Evolutionary conservation across 2,329 filamentous ascomycete genomes (phyloP).

Genomic region (Knufia petricola): DNA sequence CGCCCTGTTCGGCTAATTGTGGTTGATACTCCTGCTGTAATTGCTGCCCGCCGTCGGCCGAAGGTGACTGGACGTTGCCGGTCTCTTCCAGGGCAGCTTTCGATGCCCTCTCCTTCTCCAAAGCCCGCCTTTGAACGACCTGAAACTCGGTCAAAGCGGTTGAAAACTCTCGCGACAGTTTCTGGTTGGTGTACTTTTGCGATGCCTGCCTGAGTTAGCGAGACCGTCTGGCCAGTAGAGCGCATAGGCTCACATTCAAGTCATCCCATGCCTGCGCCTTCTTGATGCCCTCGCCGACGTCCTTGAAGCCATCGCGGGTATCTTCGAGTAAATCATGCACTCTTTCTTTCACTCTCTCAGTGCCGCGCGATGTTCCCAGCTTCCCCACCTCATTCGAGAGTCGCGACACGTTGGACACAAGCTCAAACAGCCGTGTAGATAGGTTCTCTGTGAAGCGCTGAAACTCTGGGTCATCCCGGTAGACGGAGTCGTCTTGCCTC

Average conservation of each 20-base stretch:
- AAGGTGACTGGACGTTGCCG: conserved; percentile 23
- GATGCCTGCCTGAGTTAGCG: conserved; percentile 53
- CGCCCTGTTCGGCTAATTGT: conserved; percentile 77
- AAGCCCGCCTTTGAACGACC: conserved; percentile 72
- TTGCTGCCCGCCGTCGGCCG: conserved; percentile 39
- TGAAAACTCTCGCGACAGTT: conserved; percentile 88
- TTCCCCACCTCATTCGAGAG: conserved; percentile 76
- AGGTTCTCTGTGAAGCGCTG: conserved; percentile 69
- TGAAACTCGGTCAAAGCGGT: conserved; percentile 85
- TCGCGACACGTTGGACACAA: conserved; percentile 79
- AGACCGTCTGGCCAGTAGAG: neutral
- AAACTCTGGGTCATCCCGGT: conserved; percentile 89
- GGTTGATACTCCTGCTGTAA: conserved; percentile 68
- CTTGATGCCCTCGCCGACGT: conserved; percentile 88
- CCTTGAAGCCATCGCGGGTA: conserved; percentile 76
- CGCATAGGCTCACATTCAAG: conserved; percentile 52
- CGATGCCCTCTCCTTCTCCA: conserved; percentile 87
- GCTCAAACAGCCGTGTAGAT: conserved; percentile 77
- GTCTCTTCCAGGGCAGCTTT: conserved; percentile 66
- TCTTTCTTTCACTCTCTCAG: conserved; percentile 77
- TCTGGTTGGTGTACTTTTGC: conserved; percentile 93
- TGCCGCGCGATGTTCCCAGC: conserved; percentile 83
- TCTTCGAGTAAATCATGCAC: conserved; percentile 82
- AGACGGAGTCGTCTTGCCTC: conserved; percentile 61
- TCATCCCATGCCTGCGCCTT: conserved; percentile 81